Evolutionary conservation across 495 filamentous ascomycete genomes (phyloP).

Genomic region (Podospora conica): DNA sequence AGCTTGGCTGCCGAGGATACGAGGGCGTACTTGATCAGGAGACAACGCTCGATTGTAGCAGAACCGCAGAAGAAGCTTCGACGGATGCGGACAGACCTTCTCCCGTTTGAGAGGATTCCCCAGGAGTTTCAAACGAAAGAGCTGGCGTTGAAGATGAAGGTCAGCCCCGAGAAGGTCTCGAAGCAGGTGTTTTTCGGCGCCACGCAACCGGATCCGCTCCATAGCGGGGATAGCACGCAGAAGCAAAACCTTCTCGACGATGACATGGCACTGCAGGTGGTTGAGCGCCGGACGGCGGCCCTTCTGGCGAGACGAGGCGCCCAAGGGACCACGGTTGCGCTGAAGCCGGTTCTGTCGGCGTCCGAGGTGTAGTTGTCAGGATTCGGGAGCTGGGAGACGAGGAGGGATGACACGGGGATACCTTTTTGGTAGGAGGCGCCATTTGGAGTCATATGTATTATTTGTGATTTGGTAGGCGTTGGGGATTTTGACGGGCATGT

Average conservation of each 20-base stretch:
- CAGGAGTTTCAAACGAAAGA: conserved; percentile 22
- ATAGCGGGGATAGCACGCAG: neutral
- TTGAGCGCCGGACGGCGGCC: neutral
- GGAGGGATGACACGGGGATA: neutral
- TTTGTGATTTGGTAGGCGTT: neutral
- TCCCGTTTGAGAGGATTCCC: conserved; percentile 40
- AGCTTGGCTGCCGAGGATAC: conserved; percentile 31
- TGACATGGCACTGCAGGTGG: neutral
- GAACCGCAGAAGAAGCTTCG: conserved; percentile 25
- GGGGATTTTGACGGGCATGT: neutral
- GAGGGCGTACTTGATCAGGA: conserved; percentile 35
- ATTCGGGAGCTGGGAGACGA: neutral
- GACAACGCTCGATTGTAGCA: conserved; percentile 30
- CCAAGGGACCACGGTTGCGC: neutral
- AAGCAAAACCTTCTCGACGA: conserved; percentile 12
- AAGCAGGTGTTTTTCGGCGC: conserved; percentile 5
- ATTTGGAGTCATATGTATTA: neutral
- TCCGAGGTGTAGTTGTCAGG: neutral
- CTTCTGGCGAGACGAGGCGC: neutral
- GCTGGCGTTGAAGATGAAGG: conserved; percentile 19
- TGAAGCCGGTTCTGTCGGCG: neutral
- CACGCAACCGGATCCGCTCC: neutral
- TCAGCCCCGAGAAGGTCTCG: conserved; percentile 5
- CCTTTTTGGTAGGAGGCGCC: neutral
- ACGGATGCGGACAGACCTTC: conserved; percentile 37